Base-by-base conservation (phyloP, 2,329 filamentous ascomycete species). In the Volutella citrinella region DNA sequence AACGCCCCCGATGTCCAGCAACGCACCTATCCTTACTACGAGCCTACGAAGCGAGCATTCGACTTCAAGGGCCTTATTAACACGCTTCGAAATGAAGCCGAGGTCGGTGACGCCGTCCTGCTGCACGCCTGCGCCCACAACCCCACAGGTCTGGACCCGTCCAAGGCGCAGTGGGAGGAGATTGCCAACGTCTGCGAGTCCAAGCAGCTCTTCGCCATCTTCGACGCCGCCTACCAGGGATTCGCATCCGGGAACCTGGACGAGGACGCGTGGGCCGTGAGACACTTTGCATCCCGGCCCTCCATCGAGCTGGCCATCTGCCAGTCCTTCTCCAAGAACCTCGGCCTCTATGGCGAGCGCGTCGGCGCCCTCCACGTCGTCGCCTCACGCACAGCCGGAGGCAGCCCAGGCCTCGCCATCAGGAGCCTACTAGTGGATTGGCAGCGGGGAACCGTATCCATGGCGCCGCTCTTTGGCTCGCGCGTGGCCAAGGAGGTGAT, bases 71-170 rank as follows among this genome's bases (percentile, higher is more conserved):
- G 44, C 21, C 55, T 61, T 49, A 39, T 51, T 5, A 17, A 24
- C 1, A 45, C 46, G 0, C 42, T 66, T 10, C 37, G 48, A 7
- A 22, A 19, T 6, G 36, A 53, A 5, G 51, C 60, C 2, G 27
- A 40, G 9, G 18, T 38, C 6, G 55, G 55, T 10, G 59, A 62
- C 26, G 49, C 61, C 11, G 36, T 65, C n/a, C 30, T 66, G 6
- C 45, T 66, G 6, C 63, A 66, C 23, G 58, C 55, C 5, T 64
- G 57, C 28, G 57, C 57, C 14, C 63, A 66, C 32, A 66, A 66
- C 27, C 63, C 61, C 3, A 64, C 61, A 0, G 63, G 63, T 7
- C 28, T 58, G 3, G 63, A 66, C 34, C 55, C 52, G 2, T 48
- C 51, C 2, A 45, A 42, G 21, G 53, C 56, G 5, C 58, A 65